Base-by-base conservation (phyloP, 1,284 basidiomycete genomes). In the Ganoderma resinaceum region DNA sequence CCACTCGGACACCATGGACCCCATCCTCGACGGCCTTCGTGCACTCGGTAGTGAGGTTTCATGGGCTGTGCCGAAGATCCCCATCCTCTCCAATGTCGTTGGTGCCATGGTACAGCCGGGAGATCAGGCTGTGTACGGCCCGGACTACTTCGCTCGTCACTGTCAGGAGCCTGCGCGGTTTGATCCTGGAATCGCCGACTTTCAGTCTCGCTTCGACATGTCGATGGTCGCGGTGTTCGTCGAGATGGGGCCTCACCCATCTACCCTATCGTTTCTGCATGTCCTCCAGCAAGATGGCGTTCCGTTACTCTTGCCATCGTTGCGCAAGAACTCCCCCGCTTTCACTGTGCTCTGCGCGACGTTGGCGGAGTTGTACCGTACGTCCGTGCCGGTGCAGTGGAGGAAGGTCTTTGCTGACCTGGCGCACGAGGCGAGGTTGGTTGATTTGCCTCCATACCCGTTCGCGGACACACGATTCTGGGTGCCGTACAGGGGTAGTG, bases 161-260 rank as follows among this genome's bases (percentile, higher is more conserved):
- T 91, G 88, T 72, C 79, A 79, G 1, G 81, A 86, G 65, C 87
- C 90, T n/a, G 89, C 91, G 26, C 81, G 79, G 23, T 91, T 93
- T 70, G 80, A 83, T 7, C 79, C 82, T 43, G 87, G 86, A 16
- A 76, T 91, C 2, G 76, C 75, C 18, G 77, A 82, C 2, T 79
- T 89, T 8, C 46, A 82, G 3, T 66, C 78, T 4, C 70, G 68
- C 16, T 46, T 78, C 6, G 79, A 77, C 23, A 72, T 80, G 40
- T 62, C 74, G 33, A 69, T 75, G 8, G 75, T 84, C 18, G 80
- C 81, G n/a, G 81, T 81, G 0, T 92, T 87, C 86, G 82, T 93
- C 8, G 91, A 93, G 75, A 82, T 92, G 49, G 88, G 91, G 5
- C 89, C 91, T 12, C 88, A 91, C 72, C 79, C 86, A 0, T 83